phyloP scores from a whole-genome alignment of 257 asterid genomes.

The Jaltomata sinuosa region DNA sequence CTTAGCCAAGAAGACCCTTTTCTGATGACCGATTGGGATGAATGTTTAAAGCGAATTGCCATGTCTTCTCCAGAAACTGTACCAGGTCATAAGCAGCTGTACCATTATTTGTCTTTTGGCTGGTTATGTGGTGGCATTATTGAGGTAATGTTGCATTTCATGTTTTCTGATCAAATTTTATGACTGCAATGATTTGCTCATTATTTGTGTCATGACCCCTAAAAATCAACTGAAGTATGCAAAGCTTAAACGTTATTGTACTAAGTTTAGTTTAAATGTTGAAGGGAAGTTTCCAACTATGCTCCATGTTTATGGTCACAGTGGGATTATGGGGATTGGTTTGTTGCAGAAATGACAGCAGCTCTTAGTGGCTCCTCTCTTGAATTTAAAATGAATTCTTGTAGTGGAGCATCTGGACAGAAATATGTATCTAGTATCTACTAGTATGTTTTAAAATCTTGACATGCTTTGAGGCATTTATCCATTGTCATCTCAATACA shows the following conservation, averaged over 20 bases:
- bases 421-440: neutral
- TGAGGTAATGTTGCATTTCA: conserved; percentile 48
- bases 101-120: conserved; percentile 90
- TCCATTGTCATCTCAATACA: conserved; percentile 17
- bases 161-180: neutral
- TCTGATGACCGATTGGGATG: conserved; percentile 72
- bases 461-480: neutral
- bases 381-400: neutral
- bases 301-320: neutral
- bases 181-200: neutral
- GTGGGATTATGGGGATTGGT: neutral
- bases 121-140: conserved; percentile 97
- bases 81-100: conserved; percentile 68
- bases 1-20: conserved; percentile 68
- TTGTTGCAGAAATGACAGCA: neutral
- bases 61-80: conserved; percentile 58
- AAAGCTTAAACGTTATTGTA: neutral
- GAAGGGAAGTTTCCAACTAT: neutral
- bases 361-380: neutral
- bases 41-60: conserved; percentile 55
- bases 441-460: neutral
- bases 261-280: neutral
- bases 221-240: neutral
- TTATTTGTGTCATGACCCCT: neutral
- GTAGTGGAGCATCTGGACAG: neutral